Conservation (phyloP, 441 rosid species). For the Pelargonium cotyledonis region DNA sequence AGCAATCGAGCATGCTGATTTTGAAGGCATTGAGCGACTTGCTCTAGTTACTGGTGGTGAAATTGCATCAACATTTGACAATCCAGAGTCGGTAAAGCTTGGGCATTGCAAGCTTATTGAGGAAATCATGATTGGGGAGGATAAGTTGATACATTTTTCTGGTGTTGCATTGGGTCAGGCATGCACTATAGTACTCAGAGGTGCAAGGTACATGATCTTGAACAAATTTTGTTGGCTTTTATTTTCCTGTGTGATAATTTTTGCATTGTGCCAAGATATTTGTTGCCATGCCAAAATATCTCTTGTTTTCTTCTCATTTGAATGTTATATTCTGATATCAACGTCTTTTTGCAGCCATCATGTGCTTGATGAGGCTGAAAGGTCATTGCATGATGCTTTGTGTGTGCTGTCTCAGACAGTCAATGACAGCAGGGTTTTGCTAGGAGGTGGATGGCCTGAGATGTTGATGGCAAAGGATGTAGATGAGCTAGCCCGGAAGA, state of each 20-base stretch:
- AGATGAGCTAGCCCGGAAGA: slow-evolving; percentile 78
- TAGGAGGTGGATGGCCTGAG: slow-evolving; percentile 99
- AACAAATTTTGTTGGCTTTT: neutral
- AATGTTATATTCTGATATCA: slow-evolving; percentile 4
- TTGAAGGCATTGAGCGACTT: slow-evolving; percentile 94
- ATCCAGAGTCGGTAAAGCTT: slow-evolving; percentile 95
- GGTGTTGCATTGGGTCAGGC: slow-evolving; percentile 98
- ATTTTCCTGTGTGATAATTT: neutral
- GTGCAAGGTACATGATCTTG: slow-evolving; percentile 58
- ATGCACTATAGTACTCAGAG: slow-evolving; percentile 87
- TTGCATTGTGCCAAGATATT: neutral
- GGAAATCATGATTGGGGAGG: slow-evolving; percentile 98
- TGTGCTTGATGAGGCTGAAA: slow-evolving; percentile 95
- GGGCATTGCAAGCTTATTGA: slow-evolving; percentile 94
- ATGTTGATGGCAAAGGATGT: slow-evolving; percentile 97
- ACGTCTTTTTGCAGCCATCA: slow-evolving; percentile 58
- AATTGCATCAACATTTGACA: slow-evolving; percentile 96
- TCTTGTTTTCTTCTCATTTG: neutral
- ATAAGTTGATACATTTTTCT: slow-evolving; percentile 90
- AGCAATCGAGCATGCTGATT: slow-evolving; percentile 99
- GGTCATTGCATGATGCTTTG: slow-evolving; percentile 93
- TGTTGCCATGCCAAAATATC: neutral
- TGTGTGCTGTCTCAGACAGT: slow-evolving; percentile 96
- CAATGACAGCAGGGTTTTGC: slow-evolving; percentile 82
- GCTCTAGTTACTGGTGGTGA: slow-evolving; percentile 96